Evolutionary conservation across 2,329 filamentous ascomycete genomes (phyloP).

Genomic region (Uncinocarpus reesii): DNA sequence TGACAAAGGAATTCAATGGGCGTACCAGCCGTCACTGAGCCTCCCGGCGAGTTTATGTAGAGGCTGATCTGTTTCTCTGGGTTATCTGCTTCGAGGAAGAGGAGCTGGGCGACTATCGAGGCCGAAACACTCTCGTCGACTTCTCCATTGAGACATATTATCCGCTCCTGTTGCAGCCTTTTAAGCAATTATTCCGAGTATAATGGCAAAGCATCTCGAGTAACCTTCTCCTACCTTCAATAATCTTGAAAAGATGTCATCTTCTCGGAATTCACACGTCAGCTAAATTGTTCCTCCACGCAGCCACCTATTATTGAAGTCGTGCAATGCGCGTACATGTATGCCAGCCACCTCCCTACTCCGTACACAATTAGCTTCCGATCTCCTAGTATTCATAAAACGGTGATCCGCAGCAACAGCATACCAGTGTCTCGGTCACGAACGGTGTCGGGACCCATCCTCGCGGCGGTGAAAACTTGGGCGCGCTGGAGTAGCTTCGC

Average conservation of each 20-base stretch:
- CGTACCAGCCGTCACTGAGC: constrained; percentile 70
- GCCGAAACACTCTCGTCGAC: constrained; percentile 86
- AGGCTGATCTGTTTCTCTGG: constrained; percentile 91
- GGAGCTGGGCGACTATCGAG: constrained; percentile 87
- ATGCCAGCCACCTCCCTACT: constrained; percentile 62
- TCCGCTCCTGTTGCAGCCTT: constrained; percentile 57
- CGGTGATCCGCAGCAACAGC: constrained; percentile 23
- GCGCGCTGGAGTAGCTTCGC: constrained; percentile 13
- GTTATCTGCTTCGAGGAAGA: constrained; percentile 95
- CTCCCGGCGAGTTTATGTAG: constrained; percentile 95
- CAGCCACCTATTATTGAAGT: neutral
- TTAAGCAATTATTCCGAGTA: neutral
- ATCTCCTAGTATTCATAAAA: neutral
- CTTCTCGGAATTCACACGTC: constrained; percentile 33
- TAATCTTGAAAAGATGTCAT: constrained; percentile 73
- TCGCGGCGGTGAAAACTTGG: constrained; percentile 25
- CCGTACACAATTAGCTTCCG: neutral
- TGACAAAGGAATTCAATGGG: neutral
- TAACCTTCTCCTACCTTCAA: constrained; percentile 48
- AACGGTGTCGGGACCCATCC: constrained; percentile 45
- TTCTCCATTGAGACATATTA: constrained; percentile 83
- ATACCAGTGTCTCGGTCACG: constrained; percentile 47
- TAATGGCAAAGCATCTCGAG: too few relatives aligned
- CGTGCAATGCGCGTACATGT: constrained; percentile 49
- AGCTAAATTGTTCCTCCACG: constrained; percentile 19